Base-by-base conservation (phyloP, 1,284 basidiomycete genomes). In the Hemileccinum hortonii region DNA sequence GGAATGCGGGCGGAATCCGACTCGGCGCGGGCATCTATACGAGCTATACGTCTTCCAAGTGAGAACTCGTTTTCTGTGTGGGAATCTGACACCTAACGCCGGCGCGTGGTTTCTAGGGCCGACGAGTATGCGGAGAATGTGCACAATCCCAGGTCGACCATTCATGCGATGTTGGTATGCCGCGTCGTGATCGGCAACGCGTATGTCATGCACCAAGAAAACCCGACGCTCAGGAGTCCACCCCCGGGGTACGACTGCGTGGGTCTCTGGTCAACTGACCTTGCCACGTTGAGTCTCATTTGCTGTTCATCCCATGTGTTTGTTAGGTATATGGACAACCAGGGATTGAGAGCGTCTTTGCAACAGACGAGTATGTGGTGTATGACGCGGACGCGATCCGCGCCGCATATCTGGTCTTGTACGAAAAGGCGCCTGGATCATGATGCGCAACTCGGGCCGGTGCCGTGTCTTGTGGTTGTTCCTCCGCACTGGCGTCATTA, bases 1-100 rank as follows among this genome's bases (percentile, higher is more conserved):
- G 58, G 37, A 26, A 53, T 21, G 52, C 36, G 2, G 1, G 4
- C 14, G 59, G 65, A 2, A 58, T 66, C 7, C 57, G 65, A 38
- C 61, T 64, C 3, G 62, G 65, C 3, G 61, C 65, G 8, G 62
- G 62, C 11, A 56, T 64, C n/a, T 64, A 64, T 32, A 64, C 65
- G 3, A 66, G 49, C 10, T 36, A 39, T 4, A 22, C 54, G 1
- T 60, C 65, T 35, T 64, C 63, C 38, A 66, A 67, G 63, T 64
- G 0, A 48, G 54, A 7, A n/a, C 26, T 26, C 8, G 8, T 26
- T 43, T 26, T 38, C 33, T 41, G 10, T 21, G 4, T 35, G 15
- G 19, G 41, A 38, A 29, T 8, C 22, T 5, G 6, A 24, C 22
- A 6, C 4, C n/a, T n/a, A n/a, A n/a, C 7, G 33, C 3, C 5